Base-by-base conservation (phyloP, 2,329 filamentous ascomycete genomes). In the Pyrenophora graminea region DNA sequence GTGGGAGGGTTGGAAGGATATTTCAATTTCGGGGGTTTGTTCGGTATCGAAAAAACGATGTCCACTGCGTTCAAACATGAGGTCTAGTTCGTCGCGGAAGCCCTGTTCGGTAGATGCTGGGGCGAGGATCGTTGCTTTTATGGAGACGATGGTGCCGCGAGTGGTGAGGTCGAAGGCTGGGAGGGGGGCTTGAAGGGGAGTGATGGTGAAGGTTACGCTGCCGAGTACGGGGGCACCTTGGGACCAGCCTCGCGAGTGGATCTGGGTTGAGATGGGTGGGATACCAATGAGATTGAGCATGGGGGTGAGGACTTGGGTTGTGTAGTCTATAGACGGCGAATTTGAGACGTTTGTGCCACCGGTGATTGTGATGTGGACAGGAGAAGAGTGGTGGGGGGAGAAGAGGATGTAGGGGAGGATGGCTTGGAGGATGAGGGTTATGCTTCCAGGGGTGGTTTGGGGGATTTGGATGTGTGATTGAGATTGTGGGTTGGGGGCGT, bases 301-400 rank as follows among this genome's bases (percentile, higher is more conserved):
- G 0, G 83, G 83, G 2, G 81, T 61, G 5, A 86, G 73, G 3
- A 85, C 82, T 59, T 84, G 78, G 2, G 69, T 54, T 8, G 82
- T 70, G 58, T 85, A 85, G 41, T 86, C 83, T 61, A 76, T 77
- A 2, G 80, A 82, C 6, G 82, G 82, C 1, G 80, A 79, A 27
- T 73, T 76, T 1, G 78, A 78, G 2, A 82, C 79, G 57, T 85
- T 85, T 0, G 83, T 86, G 6, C 83, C 83, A 5, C 84, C 84
- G 7, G 71, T 78, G 31, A 86, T 76, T 2, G 65, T 74, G 7
- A 85, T 56, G 17, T 55, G 60, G 6, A 75, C 57, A 1, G 58
- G 53, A 12, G 44, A 32, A 10, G 45, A 3, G 15, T 45, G 33
- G 9, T 56, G 53, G 8, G 57, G 59, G 8, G 57, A 59, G 66